These are phyloP conservation scores for Cordyceps farinosa DNA, from an alignment of 2,329 filamentous ascomycete genomes.

Conservation along the genomic window DNA sequence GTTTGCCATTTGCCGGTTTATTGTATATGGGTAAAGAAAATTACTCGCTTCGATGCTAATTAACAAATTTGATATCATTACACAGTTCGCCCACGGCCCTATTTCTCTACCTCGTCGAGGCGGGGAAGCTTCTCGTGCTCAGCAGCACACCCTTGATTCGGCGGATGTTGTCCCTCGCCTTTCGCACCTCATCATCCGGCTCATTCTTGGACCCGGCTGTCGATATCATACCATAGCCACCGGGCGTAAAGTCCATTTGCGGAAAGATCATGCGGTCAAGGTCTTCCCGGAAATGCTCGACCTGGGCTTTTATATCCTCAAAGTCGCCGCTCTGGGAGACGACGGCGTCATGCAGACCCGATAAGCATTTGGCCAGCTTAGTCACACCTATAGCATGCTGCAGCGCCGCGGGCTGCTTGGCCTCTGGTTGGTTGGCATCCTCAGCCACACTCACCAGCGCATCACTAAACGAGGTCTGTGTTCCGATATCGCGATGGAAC, in stretches of 20 bases:
- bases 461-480: constrained; percentile 60
- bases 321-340: constrained; percentile 44
- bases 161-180: constrained; percentile 70
- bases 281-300: constrained; percentile 62
- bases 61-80: constrained; percentile 2
- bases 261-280: constrained; percentile 58
- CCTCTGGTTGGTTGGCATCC: neutral
- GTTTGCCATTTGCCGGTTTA: neutral
- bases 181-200: constrained; percentile 67
- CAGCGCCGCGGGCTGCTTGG: constrained; percentile 27
- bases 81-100: neutral
- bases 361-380: constrained; percentile 41
- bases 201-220: constrained; percentile 42
- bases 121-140: constrained; percentile 70
- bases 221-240: constrained; percentile 39
- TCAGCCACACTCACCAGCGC: neutral
- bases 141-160: constrained; percentile 76
- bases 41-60: neutral
- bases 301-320: constrained; percentile 48
- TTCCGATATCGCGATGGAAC: constrained; percentile 76
- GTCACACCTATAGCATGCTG: constrained; percentile 42
- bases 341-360: constrained; percentile 42
- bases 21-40: neutral
- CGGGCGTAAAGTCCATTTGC: constrained; percentile 30
- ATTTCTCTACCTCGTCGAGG: constrained; percentile 31